Evolutionary conservation across 176 grass and related monocot species (phyloP), one percentile per base, ranked within the genome.

Genomic region (Bonia amplexicaulis): DNA sequence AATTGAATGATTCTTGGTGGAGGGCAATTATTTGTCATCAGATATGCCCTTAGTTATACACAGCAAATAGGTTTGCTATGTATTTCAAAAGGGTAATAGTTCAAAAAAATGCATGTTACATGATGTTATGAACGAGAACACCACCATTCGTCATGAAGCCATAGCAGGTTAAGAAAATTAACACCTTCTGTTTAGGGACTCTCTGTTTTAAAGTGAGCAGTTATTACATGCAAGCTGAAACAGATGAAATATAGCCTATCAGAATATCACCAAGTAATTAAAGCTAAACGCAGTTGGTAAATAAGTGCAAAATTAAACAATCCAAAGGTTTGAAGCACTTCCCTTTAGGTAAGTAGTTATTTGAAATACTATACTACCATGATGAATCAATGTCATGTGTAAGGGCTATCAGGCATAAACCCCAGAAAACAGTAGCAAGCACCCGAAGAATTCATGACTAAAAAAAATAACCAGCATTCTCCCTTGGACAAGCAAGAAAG

Each of bases 31-130:
- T 80, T 49, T 66, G 25, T 51, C 46, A 80, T 51, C 61, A 80
- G 26, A 66, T 67, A 80, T 68, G 26, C 25, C 77, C 44, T 65
- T 79, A 66, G 49, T 80, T 66, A 66, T 49, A 6, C 44, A 66
- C 11, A 52, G 7, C 44, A 80, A 52, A 2, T 80, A 26, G 63
- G 12, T 68, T 49, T 68, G 63, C 12, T 40, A 7, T n/a, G 41
- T 49, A 74, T 59, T 61, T 20, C 31, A 82, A 72, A 82, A 61
- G 80, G 10, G 80, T 72, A 35, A 55, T 29, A 33, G 10, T 31
- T 82, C 15, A 11, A 72, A 60, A 31, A 22, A 62, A 59, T 41
- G 16, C 17, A 63, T 48, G 39, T 39, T 73, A n/a, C 68, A 23
- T 73, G 68, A 72, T 20, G 52, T 73, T 58, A 60, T 6, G 12